phyloP scores from a whole-genome alignment of 2,329 filamentous ascomycete genomes.

The Ascocoryne sarcoides region DNA sequence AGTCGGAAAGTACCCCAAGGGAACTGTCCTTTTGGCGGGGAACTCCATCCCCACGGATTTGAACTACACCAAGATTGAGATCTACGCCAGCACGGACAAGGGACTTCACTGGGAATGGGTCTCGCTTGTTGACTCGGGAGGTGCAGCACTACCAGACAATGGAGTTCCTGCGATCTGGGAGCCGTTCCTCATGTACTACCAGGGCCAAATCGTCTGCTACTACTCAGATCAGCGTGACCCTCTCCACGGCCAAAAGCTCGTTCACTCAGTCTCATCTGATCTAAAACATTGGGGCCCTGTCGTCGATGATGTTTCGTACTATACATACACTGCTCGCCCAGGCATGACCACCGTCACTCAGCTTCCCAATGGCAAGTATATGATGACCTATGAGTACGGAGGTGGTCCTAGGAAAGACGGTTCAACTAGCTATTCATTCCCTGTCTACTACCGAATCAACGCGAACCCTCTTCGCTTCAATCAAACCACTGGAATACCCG shows the following conservation, averaged over 20 bases:
- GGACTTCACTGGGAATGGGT: slow-evolving; percentile 60
- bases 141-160: slow-evolving; percentile 48
- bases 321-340: slow-evolving; percentile 53
- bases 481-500: slow-evolving; percentile 16
- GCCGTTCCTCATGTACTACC: slow-evolving; percentile 53
- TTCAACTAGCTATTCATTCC: slow-evolving; percentile 19
- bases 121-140: slow-evolving; percentile 53
- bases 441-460: slow-evolving; percentile 28
- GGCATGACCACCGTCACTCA: slow-evolving; percentile 57
- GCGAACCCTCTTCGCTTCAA: slow-evolving; percentile 25
- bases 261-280: slow-evolving; percentile 47
- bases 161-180: slow-evolving; percentile 65
- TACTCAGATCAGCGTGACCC: slow-evolving; percentile 65
- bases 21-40: slow-evolving; percentile 51
- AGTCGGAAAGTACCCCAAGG: slow-evolving; percentile 49
- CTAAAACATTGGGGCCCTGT: slow-evolving; percentile 49
- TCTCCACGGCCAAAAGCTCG: slow-evolving; percentile 58
- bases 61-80: slow-evolving; percentile 56
- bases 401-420: slow-evolving; percentile 16
- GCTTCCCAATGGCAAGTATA: slow-evolving; percentile 46
- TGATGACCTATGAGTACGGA: slow-evolving; percentile 51
- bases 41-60: slow-evolving; percentile 40
- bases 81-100: slow-evolving; percentile 54
- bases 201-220: slow-evolving; percentile 54
- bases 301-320: slow-evolving; percentile 54